Conservation (phyloP, 257 asterid species). For the Fraxinus americana region DNA sequence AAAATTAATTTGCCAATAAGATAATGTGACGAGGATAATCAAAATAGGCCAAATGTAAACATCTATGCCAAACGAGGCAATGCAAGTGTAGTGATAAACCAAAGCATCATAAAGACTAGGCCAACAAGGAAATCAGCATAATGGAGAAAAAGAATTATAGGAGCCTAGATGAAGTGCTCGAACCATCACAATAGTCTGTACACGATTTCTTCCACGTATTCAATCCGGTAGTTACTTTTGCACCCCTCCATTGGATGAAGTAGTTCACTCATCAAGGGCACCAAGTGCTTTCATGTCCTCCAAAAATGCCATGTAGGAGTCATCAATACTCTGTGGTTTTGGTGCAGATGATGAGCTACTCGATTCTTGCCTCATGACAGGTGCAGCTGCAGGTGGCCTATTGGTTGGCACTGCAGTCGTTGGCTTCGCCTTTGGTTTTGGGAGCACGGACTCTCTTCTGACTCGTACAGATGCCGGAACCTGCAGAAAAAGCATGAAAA, state of each 20-base stretch:
- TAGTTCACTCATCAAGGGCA: slow-evolving; percentile 66
- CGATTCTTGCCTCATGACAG: slow-evolving; percentile 48
- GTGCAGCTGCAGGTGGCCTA: slow-evolving; percentile 47
- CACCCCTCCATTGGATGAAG: neutral
- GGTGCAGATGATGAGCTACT: slow-evolving; percentile 42
- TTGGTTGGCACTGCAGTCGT: slow-evolving; percentile 31
- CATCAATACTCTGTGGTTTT: slow-evolving; percentile 80
- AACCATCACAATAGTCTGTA: neutral
- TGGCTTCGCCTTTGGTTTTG: slow-evolving; percentile 71
- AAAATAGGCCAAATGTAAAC: neutral
- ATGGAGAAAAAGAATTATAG: neutral
- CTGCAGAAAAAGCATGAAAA: slow-evolving; percentile 36
- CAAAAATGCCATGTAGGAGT: slow-evolving; percentile 80
- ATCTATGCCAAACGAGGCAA: neutral
- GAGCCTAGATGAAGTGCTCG: neutral
- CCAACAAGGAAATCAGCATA: slow-evolving; percentile 1
- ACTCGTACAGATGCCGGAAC: slow-evolving; percentile 95
- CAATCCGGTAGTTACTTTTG: neutral
- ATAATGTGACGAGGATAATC: neutral
- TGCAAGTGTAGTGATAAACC: neutral
- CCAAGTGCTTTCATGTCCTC: slow-evolving; percentile 97
- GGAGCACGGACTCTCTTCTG: slow-evolving; percentile 71
- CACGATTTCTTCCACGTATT: neutral
- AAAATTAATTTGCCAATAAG: neutral
- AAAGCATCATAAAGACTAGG: neutral